These are phyloP conservation scores for Coniella lustricola DNA, from an alignment of 2,329 filamentous ascomycete genomes.

Conservation along the genomic window DNA sequence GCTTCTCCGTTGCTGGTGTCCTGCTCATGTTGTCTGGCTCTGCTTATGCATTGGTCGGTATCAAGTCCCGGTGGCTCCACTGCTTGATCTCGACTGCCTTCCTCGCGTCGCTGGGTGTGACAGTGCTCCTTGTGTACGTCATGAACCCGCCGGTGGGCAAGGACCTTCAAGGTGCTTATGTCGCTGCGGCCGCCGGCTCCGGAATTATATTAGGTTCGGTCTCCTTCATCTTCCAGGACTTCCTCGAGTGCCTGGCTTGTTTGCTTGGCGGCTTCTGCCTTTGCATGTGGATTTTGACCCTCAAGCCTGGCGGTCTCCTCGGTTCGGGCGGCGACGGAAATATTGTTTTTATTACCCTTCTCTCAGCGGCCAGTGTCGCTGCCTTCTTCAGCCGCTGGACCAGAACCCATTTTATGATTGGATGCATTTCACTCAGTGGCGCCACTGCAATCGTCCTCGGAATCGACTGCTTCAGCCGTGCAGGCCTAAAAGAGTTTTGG, in stretches of 20 bases:
- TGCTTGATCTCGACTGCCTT: conserved; percentile 75
- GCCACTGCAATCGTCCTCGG: conserved; percentile 74
- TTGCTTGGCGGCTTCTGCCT: conserved; percentile 80
- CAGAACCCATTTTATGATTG: conserved; percentile 69
- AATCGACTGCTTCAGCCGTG: conserved; percentile 82
- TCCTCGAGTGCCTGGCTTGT: conserved; percentile 76
- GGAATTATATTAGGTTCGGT: conserved; percentile 67
- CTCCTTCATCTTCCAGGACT: conserved; percentile 72
- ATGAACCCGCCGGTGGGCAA: conserved; percentile 71
- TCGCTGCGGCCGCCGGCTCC: conserved; percentile 69
- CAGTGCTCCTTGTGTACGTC: conserved; percentile 80
- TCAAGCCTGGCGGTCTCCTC: conserved; percentile 71
- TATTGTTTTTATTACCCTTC: conserved; percentile 66
- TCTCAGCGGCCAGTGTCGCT: conserved; percentile 62
- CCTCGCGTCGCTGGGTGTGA: conserved; percentile 63
- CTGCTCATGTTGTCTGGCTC: conserved; percentile 68
- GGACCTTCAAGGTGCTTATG: conserved; percentile 77
- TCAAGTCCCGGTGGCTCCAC: conserved; percentile 74
- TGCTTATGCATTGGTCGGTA: conserved; percentile 67
- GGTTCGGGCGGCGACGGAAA: conserved; percentile 49
- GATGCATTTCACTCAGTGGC: conserved; percentile 70
- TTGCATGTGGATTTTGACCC: conserved; percentile 82
- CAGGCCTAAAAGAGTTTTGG: conserved; percentile 96
- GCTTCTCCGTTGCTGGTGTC: conserved; percentile 69
- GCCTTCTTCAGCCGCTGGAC: conserved; percentile 75